Percentiles rank a stretch among this genome's conserved stretches.
Evolutionary conservation across 1,139 yeast genomes (phyloP).

Genomic region (Yamadazyma dushanensis): DNA sequence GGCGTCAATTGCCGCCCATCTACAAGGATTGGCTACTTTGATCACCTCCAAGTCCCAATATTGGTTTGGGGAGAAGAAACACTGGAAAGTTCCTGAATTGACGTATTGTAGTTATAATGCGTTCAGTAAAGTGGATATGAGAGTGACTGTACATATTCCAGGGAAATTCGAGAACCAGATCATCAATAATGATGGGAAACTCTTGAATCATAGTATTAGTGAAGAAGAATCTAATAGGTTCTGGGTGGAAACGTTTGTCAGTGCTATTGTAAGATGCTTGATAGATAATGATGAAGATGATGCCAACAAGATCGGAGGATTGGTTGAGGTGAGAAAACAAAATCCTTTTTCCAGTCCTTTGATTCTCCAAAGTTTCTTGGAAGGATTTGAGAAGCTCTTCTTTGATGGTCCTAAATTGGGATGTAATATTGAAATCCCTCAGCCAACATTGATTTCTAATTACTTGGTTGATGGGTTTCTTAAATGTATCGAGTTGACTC

Average conservation of each 20-base stretch:
- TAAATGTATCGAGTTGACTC: conserved; percentile 64
- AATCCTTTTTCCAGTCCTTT: conserved; percentile 56
- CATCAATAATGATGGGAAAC: conserved; percentile 47
- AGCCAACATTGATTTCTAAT: conserved; percentile 68
- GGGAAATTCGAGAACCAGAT: conserved; percentile 54
- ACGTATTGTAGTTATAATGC: conserved; percentile 49
- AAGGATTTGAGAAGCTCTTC: conserved; percentile 61
- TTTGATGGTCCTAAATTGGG: conserved; percentile 68
- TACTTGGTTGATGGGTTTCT: conserved; percentile 76
- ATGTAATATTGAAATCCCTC: conserved; percentile 66
- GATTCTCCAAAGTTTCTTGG: conserved; percentile 55
- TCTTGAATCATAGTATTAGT: conserved; percentile 38
- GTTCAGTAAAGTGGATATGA: conserved; percentile 65
- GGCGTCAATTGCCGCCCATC: conserved; percentile 68
- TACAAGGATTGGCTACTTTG: conserved; percentile 74
- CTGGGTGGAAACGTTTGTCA: conserved; percentile 71
- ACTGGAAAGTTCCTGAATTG: conserved; percentile 76
- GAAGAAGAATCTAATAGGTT: conserved; percentile 37
- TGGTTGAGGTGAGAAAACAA: conserved; percentile 47
- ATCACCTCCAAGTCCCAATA: conserved; percentile 55
- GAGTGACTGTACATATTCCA: conserved; percentile 70
- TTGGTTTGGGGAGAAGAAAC: conserved; percentile 66
- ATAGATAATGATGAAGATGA: conserved; percentile 70
- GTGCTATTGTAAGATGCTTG: conserved; percentile 66
- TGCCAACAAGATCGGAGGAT: conserved; percentile 48